Evolutionary conservation across 345 rosid species (phyloP).

Genomic region (Schrenkiella parvula): DNA sequence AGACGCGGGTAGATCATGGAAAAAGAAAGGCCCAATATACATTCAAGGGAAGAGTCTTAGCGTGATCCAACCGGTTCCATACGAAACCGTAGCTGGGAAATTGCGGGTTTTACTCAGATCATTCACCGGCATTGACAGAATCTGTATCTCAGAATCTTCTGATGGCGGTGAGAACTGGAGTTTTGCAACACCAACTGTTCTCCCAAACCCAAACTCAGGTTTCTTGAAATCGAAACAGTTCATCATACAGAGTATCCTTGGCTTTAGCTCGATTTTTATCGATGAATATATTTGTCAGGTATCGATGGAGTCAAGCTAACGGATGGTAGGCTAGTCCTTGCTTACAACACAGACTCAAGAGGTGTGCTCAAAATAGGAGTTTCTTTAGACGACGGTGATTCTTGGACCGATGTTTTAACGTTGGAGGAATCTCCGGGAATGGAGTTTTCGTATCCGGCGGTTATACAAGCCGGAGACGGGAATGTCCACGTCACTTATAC

Average conservation of each 20-base stretch:
- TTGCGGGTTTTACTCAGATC: conserved; percentile 65
- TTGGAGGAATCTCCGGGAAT: conserved; percentile 58
- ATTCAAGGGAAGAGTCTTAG: conserved; percentile 57
- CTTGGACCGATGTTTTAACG: conserved; percentile 66
- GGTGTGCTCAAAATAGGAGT: conserved; percentile 74
- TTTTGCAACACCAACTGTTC: conserved; percentile 61
- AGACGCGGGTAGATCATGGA: conserved; percentile 77
- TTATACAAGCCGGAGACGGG: conserved; percentile 74
- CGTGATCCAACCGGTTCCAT: conserved; percentile 96
- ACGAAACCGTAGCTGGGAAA: conserved; percentile 51
- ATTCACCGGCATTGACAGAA: conserved; percentile 52
- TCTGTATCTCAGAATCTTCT: conserved; percentile 73
- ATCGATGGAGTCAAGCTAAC: conserved; percentile 79
- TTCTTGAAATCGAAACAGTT: background rate
- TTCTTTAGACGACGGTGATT: conserved; percentile 71
- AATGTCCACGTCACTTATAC: conserved; percentile 83
- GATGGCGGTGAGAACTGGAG: conserved; percentile 76
- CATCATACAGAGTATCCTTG: background rate
- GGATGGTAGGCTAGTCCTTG: conserved; percentile 68
- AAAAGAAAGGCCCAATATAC: conserved; percentile 77
- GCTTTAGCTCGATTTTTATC: background rate
- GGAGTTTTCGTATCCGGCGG: conserved; percentile 93
- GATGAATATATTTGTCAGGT: conserved; percentile 35
- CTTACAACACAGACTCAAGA: conserved; percentile 77
- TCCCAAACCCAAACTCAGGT: conserved; percentile 97